Evolutionary conservation across 2,329 filamentous ascomycete species (phyloP).

Genomic region (Sarocladium brachiariae): DNA sequence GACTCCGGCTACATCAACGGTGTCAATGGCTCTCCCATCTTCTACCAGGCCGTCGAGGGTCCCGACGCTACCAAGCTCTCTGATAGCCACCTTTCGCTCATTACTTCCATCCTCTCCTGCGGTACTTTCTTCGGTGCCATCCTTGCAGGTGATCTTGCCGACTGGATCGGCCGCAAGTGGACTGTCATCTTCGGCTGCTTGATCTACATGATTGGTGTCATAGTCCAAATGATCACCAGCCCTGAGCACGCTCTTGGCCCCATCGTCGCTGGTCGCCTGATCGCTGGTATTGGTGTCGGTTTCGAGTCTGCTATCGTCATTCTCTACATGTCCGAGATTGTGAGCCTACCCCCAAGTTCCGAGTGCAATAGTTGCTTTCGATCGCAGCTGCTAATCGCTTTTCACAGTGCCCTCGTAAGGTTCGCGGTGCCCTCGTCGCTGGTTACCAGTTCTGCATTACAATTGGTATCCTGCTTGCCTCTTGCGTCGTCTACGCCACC

Average conservation of each 20-base stretch:
- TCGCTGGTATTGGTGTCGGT: constrained; percentile 72
- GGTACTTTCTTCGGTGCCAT: constrained; percentile 75
- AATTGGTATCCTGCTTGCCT: constrained; percentile 68
- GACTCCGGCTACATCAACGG: constrained; percentile 63
- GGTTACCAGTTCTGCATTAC: constrained; percentile 82
- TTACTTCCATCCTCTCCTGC: constrained; percentile 71
- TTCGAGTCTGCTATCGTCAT: constrained; percentile 77
- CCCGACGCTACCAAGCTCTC: constrained; percentile 25
- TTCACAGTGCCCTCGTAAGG: constrained; percentile 52
- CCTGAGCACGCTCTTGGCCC: constrained; percentile 44
- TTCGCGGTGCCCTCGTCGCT: constrained; percentile 70
- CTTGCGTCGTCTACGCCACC: constrained; percentile 67
- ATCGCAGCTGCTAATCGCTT: constrained; percentile 9
- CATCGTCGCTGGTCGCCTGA: constrained; percentile 65
- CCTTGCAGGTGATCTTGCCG: constrained; percentile 70
- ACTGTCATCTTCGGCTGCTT: constrained; percentile 65
- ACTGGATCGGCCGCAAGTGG: constrained; percentile 65
- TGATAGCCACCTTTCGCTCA: constrained; percentile 43
- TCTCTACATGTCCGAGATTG: constrained; percentile 82
- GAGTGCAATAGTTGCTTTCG: not conserved
- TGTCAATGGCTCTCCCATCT: constrained; percentile 44
- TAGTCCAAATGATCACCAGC: constrained; percentile 56
- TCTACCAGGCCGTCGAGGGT: constrained; percentile 46
- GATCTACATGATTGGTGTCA: constrained; percentile 63
- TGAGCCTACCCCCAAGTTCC: too few relatives aligned